Evolutionary conservation across 192 early-diverging fungal species (phyloP).

Genomic region (Backusella macrospora): DNA sequence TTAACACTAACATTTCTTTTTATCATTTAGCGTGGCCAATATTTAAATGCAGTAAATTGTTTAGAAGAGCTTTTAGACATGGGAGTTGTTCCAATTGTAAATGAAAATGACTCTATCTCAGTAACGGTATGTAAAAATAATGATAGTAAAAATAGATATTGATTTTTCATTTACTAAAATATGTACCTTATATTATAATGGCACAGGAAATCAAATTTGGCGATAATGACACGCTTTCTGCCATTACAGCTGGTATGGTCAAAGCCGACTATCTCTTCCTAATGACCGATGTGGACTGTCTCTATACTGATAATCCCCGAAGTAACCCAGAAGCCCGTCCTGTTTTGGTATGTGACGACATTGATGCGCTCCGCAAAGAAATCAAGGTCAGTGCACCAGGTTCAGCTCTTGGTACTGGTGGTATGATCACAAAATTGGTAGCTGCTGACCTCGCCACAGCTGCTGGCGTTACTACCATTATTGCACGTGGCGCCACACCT

Average conservation of each 20-base stretch:
- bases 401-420: conserved; percentile 92
- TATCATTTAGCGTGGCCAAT: conserved; percentile 79
- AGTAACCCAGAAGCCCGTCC: conserved; percentile 85
- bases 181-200: background rate
- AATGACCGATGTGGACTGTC: conserved; percentile 95
- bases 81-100: conserved; percentile 94
- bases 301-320: conserved; percentile 96
- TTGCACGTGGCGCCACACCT: conserved; percentile 80
- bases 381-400: conserved; percentile 86
- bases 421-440: conserved; percentile 98
- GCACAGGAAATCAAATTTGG: conserved; percentile 91
- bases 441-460: conserved; percentile 96
- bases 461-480: conserved; percentile 89
- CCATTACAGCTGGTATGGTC: conserved; percentile 96
- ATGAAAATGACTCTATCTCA: conserved; percentile 97
- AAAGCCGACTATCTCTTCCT: conserved; percentile 95
- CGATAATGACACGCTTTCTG: conserved; percentile 97
- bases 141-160: background rate
- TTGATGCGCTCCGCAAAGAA: conserved; percentile 74
- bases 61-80: conserved; percentile 87
- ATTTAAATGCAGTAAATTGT: conserved; percentile 95
- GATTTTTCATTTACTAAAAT: background rate
- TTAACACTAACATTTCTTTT: background rate
- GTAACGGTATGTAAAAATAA: conserved; percentile 42
- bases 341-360: conserved; percentile 83